Evolutionary conservation across 352 stramenopile species (phyloP).

Genomic region (Thraustochytrium sp.): DNA sequence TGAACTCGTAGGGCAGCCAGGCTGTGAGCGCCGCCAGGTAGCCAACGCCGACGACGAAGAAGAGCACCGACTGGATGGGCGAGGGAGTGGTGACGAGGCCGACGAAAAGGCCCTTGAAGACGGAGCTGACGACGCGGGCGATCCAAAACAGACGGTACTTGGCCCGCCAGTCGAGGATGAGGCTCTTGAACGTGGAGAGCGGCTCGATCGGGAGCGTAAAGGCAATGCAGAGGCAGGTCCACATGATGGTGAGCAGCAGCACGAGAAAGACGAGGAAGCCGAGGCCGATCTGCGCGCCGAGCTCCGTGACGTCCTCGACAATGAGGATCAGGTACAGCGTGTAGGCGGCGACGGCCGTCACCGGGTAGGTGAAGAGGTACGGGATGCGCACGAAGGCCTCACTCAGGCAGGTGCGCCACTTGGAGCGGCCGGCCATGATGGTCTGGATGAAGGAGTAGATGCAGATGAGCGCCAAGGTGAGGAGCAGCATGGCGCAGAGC

Average conservation of each 20-base stretch:
- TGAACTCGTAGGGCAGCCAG: background rate
- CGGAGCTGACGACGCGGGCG: background rate
- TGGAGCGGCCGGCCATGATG: background rate
- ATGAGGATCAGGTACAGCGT: background rate
- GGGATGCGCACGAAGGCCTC: background rate
- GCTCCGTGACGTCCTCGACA: background rate
- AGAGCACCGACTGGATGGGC: background rate
- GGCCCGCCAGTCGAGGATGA: background rate
- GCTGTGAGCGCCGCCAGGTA: background rate
- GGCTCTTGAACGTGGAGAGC: background rate
- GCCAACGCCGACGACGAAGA: background rate
- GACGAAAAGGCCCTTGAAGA: background rate
- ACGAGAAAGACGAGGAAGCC: background rate
- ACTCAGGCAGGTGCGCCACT: background rate
- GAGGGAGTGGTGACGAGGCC: background rate
- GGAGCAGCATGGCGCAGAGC: background rate
- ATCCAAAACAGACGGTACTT: background rate
- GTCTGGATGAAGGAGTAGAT: background rate
- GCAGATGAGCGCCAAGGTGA: background rate
- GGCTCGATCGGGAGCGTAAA: background rate
- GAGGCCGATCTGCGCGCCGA: background rate
- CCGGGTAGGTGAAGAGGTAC: background rate
- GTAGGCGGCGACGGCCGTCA: background rate
- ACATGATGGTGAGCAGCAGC: background rate
- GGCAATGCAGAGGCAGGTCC: background rate